Conservation (phyloP, 2,329 filamentous ascomycete species). For the Penicillium aurantiogriseum region DNA sequence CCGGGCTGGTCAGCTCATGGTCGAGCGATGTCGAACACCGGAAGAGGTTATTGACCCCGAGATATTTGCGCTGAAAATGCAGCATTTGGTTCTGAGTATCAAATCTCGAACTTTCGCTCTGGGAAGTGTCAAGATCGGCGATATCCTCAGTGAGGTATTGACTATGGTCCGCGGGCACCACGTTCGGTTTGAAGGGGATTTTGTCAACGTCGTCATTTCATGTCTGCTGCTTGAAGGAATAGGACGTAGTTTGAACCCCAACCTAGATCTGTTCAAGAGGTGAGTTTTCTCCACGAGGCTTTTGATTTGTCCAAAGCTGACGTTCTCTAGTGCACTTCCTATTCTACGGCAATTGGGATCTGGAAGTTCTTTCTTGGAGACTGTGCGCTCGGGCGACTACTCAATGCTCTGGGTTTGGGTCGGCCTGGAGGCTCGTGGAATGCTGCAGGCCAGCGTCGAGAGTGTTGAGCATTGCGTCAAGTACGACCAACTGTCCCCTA, state of each 20-base stretch:
- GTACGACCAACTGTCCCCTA: constrained; percentile 83
- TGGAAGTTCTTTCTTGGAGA: constrained; percentile 51
- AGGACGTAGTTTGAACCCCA: constrained; percentile 78
- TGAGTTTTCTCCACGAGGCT: constrained; percentile 35
- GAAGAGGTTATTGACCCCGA: constrained; percentile 85
- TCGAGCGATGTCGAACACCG: constrained; percentile 88
- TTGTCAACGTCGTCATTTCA: constrained; percentile 96
- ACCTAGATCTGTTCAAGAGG: constrained; percentile 80
- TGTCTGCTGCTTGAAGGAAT: constrained; percentile 94
- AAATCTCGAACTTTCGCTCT: constrained; percentile 89
- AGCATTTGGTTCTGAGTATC: constrained; percentile 87
- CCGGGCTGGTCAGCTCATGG: constrained; percentile 92
- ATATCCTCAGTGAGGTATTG: constrained; percentile 86
- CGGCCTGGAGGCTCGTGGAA: constrained; percentile 81
- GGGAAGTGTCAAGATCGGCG: constrained; percentile 92
- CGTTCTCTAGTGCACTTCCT: constrained; percentile 67
- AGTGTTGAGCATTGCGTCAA: constrained; percentile 88
- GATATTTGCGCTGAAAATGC: constrained; percentile 93
- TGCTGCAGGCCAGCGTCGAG: constrained; percentile 85
- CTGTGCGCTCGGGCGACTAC: constrained; percentile 70
- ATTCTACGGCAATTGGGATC: constrained; percentile 86
- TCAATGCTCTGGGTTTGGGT: constrained; percentile 90
- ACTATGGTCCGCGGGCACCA: constrained; percentile 90
- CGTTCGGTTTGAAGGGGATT: constrained; percentile 92
- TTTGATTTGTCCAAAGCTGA: constrained; percentile 4